These are phyloP conservation scores for Noccaea caerulescens DNA, from an alignment of 345 rosid species.

Conservation along the genomic window DNA sequence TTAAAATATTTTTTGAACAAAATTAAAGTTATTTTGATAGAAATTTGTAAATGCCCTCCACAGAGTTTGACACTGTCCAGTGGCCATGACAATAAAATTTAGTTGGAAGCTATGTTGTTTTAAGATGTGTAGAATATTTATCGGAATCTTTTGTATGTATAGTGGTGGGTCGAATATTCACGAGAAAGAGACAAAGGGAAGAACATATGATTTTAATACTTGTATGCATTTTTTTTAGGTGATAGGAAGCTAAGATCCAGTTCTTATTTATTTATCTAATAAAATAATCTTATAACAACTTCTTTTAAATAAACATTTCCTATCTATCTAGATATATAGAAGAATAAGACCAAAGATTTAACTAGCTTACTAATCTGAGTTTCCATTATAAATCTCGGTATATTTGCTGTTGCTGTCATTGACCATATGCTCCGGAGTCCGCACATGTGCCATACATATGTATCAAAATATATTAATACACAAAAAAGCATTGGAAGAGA, in stretches of 20 bases:
- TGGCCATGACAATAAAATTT: neutral
- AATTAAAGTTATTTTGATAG: neutral
- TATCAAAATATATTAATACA: neutral
- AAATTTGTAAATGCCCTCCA: neutral
- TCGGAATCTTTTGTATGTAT: conserved; percentile 35
- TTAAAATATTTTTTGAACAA: neutral
- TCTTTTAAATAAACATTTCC: neutral
- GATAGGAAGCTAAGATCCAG: conserved; percentile 7
- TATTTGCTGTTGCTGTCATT: conserved; percentile 32
- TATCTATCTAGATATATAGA: neutral
- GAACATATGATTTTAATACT: conserved; percentile 34
- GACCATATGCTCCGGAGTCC: conserved; percentile 30
- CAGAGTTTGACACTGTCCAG: neutral
- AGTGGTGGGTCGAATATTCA: conserved; percentile 35
- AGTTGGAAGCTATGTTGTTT: neutral
- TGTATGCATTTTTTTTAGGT: conserved; percentile 5
- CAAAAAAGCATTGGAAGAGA: neutral
- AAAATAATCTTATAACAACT: neutral
- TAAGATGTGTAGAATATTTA: conserved; percentile 6
- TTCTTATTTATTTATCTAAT: neutral
- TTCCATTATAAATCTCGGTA: conserved; percentile 8
- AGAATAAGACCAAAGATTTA: conserved; percentile 10
- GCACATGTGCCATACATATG: conserved; percentile 22
- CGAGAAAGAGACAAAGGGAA: conserved; percentile 35
- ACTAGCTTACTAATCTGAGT: neutral